A percentile compares a stretch with the other conserved stretches of the same genome.
Conservation (phyloP, 2,329 filamentous ascomycete genomes). For the Phoma herbarum region DNA sequence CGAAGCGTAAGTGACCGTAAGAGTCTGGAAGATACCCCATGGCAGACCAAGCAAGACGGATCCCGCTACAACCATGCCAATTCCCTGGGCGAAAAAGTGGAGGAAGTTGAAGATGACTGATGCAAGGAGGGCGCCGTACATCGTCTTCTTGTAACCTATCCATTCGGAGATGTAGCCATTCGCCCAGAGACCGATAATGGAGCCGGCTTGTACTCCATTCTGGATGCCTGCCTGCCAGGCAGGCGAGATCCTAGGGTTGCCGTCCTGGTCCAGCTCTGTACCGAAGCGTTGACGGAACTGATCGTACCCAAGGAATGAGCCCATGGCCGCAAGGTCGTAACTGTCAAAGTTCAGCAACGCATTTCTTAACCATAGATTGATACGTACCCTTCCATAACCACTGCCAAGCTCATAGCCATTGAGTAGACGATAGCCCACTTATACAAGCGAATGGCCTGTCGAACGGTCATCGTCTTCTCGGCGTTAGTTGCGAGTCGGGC, state of each 20-base stretch:
- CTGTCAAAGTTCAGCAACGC: slow-evolving; percentile 2
- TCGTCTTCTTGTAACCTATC: slow-evolving; percentile 27
- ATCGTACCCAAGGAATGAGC: slow-evolving; percentile 70
- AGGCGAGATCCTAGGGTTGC: slow-evolving; percentile 24
- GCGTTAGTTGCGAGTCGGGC: slow-evolving; percentile 19
- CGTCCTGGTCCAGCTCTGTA: slow-evolving; percentile 26
- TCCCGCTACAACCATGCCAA: slow-evolving; percentile 55
- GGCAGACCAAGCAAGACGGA: slow-evolving; percentile 64
- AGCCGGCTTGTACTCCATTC: slow-evolving; percentile 24
- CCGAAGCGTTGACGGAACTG: slow-evolving; percentile 54
- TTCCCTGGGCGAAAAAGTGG: slow-evolving; percentile 54
- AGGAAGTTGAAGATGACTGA: slow-evolving; percentile 35
- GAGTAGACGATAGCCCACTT: slow-evolving; percentile 85
- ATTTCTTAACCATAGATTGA: background rate
- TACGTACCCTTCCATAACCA: slow-evolving; percentile 83
- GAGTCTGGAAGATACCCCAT: slow-evolving; percentile 20
- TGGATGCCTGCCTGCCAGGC: slow-evolving; percentile 29
- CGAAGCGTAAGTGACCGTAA: slow-evolving; percentile 29
- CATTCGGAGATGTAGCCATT: slow-evolving; percentile 25
- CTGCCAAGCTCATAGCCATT: slow-evolving; percentile 80
- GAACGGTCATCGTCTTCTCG: slow-evolving; percentile 23
- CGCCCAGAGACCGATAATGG: slow-evolving; percentile 38
- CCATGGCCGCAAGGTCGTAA: slow-evolving; percentile 75
- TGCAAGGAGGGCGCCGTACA: slow-evolving; percentile 21
- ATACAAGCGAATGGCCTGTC: slow-evolving; percentile 58